Evolutionary conservation across 2,329 filamentous ascomycete genomes (phyloP), one percentile per base, ranked within the genome.

Genomic region (Rhytidhysteron rufulum): DNA sequence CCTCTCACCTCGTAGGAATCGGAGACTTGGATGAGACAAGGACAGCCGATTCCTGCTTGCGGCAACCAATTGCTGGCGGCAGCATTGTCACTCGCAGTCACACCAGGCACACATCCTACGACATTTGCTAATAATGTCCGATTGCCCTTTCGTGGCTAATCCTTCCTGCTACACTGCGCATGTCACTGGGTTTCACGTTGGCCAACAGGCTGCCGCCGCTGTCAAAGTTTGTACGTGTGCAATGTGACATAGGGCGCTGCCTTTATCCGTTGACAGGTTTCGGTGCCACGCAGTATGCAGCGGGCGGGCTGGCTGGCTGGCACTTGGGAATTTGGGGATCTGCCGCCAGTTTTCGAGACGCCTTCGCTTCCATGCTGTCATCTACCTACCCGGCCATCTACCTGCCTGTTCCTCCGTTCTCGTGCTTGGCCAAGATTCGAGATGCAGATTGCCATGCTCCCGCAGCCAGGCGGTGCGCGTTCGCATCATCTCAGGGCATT

Each of bases 251-350:
- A 35, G 43, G 17, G 31, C 34, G 37, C 43, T 48, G 48, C 40
- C 40, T 48, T 53, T 49, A 52, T 36, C 47, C 50, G 53, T 47
- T 37, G 48, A 44, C 43, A 50, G 47, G 39, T 37, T 40, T 37
- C 17, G 43, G 50, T 50, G 18, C 21, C 37, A 53, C n/a, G n/a
- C 51, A 42, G 39, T 42, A 36, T 41, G 16, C 36, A 27, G 45
- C 41, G 52, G 49, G 37, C 50, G 50, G 48, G n/a, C n/a, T n/a
- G n/a, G n/a, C n/a, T n/a, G n/a, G n/a, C n/a, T n/a, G n/a, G n/a
- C n/a, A n/a, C n/a, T n/a, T n/a, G n/a, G n/a, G n/a, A 47, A 45
- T 47, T 20, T 40, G 37, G 38, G 38, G 29, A 37, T 29, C 15
- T 43, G 44, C 45, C 37, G 47, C 44, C 20, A 27, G 7, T 15